phyloP scores from a whole-genome alignment of 371 early-diverging fungal species.

The Apophysomyces trapeziformis region DNA sequence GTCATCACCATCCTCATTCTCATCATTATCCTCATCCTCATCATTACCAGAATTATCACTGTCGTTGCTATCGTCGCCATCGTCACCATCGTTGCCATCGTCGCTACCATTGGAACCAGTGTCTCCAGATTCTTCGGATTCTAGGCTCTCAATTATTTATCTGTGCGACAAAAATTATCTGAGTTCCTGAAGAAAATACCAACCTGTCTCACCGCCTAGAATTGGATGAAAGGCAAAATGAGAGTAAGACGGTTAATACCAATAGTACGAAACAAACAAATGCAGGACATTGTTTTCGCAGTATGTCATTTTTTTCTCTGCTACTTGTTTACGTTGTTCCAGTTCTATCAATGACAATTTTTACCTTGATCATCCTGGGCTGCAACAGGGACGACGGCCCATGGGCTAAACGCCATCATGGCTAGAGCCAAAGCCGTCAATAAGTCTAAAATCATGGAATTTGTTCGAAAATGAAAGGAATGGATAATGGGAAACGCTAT shows the following conservation, averaged over 20 bases:
- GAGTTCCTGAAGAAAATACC: background rate
- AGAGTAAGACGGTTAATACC: no score
- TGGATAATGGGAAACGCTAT: background rate
- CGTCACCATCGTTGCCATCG: background rate
- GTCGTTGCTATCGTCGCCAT: background rate
- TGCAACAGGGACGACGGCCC: conserved; percentile 8
- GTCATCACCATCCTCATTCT: background rate
- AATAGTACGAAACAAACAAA: no score
- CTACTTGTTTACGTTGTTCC: background rate
- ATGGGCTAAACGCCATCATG: background rate
- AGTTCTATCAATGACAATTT: background rate
- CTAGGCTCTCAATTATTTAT: background rate
- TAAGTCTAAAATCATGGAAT: background rate
- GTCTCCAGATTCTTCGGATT: conserved; percentile 5
- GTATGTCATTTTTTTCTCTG: background rate
- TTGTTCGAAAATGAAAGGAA: conserved; percentile 1
- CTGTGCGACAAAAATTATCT: background rate
- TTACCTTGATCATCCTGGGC: conserved; percentile 6
- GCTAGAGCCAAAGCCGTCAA: background rate
- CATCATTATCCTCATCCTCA: background rate
- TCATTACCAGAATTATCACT: background rate
- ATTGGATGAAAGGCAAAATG: background rate
- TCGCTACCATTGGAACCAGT: background rate
- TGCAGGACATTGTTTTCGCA: background rate
- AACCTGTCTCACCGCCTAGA: background rate